These are phyloP conservation scores for Colletotrichum camelliae DNA, from an alignment of 2,329 filamentous ascomycete species.

Conservation along the genomic window DNA sequence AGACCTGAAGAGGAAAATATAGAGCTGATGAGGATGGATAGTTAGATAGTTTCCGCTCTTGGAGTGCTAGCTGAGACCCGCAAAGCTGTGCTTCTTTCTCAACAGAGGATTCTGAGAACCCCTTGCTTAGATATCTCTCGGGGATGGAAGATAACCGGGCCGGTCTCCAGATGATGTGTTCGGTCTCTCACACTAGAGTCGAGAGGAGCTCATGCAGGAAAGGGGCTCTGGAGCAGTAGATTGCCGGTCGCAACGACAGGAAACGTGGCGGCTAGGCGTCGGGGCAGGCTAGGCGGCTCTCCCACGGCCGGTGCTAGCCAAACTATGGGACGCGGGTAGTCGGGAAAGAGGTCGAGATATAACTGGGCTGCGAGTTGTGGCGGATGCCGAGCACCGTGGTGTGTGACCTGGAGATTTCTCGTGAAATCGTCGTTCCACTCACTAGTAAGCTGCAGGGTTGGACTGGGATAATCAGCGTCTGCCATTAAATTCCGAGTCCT, in stretches of 20 bases:
- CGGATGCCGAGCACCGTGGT: slow-evolving; percentile 1
- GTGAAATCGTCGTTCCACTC: not conserved
- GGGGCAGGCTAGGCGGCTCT: not conserved
- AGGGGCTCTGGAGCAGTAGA: not conserved
- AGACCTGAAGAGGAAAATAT: not conserved
- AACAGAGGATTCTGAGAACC: not conserved
- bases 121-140: not conserved
- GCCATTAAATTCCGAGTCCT: not conserved
- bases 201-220: not conserved
- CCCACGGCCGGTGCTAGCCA: not conserved
- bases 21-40: not conserved
- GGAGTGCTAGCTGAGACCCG: slow-evolving; percentile 9
- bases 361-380: not conserved
- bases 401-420: not conserved
- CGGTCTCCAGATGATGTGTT: not conserved
- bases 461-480: not conserved
- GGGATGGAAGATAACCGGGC: not conserved
- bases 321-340: not conserved
- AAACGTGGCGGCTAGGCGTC: not conserved
- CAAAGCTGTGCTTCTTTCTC: not conserved
- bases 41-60: not conserved
- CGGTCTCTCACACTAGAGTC: not conserved
- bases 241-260: not conserved
- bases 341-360: not conserved
- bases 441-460: not conserved